Base-by-base conservation (phyloP, 192 early-diverging fungal genomes). In the Rhizoclosmatium globosum region DNA sequence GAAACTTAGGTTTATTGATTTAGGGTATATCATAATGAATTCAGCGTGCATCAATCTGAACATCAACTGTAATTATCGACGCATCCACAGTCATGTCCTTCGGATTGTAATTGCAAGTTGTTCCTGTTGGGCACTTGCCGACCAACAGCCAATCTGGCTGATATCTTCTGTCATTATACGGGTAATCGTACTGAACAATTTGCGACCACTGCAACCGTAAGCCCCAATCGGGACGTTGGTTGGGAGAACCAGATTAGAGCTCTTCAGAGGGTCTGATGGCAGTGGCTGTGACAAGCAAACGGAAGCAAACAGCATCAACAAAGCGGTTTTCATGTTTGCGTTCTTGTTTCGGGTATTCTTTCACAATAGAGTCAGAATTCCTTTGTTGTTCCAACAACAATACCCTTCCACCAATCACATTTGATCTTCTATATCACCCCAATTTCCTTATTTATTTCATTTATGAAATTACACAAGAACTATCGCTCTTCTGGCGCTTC, bases 401-500 rank as follows among this genome's bases (percentile, higher is more conserved):
- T 31, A 31, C 31, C n/a, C 31, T 31, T 31, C 31, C 31, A 31
- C 31, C 31, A 31, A 31, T 31, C 31, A 31, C 31, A 31, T 31
- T 31, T 0, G 31, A 31, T 31, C 31, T 31, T 31, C 31, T 31
- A 31, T 31, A 31, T 31, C 31, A 31, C 31, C n/a, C 31, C 31
- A 31, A 31, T 31, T 31, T 31, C 0, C 31, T 31, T 31, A 0
- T 31, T 31, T 31, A 31, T 31, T 31, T 31, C 31, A 31, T 31
- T 71, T 38, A 71, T 0, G 48, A 71, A 56, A 71, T 71, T 17
- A 71, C 38, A 56, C 69, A 71, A 56, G 6, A 11, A 56, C 69
- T 56, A 38, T 71, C 69, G 39, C 69, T 71, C 69, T 68, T 68
- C 45, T 42, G 66, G 19, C 66, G 66, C 44, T 68, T 68, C 45